Evolutionary conservation across 495 filamentous ascomycete species (phyloP).

Genomic region (Pyronema omphalodes): DNA sequence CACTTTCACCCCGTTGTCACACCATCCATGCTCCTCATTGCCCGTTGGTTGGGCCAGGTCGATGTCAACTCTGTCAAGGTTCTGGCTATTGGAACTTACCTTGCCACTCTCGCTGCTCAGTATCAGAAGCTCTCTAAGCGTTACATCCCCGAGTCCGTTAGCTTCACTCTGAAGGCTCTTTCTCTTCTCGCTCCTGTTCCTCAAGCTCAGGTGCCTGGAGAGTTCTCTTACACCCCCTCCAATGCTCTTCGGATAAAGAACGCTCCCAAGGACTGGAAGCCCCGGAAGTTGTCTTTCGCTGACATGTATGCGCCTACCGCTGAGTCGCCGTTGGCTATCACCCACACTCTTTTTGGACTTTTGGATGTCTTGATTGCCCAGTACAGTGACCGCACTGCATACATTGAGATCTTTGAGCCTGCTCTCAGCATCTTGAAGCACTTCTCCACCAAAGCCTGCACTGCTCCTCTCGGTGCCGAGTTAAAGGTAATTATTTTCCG

Average conservation of each 20-base stretch:
- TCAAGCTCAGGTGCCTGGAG: conserved; percentile 28
- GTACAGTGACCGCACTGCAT: conserved; percentile 50
- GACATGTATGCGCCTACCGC: conserved; percentile 32
- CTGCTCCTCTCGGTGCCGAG: conserved; percentile 29
- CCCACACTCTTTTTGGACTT: conserved; percentile 38
- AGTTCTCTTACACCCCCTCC: conserved; percentile 45
- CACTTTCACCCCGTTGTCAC: conserved; percentile 90
- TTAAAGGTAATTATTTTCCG: conserved; percentile 13
- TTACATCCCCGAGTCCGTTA: conserved; percentile 72
- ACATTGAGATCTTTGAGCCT: conserved; percentile 52
- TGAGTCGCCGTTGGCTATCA: conserved; percentile 28
- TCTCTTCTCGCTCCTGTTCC: conserved; percentile 42
- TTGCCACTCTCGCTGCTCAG: conserved; percentile 49
- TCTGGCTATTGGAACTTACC: conserved; percentile 55
- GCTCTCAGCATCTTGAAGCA: conserved; percentile 36
- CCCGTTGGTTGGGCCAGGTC: conserved; percentile 63
- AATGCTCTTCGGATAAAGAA: conserved; percentile 33
- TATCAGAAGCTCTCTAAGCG: conserved; percentile 68
- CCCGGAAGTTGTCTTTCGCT: conserved; percentile 30
- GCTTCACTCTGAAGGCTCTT: conserved; percentile 62
- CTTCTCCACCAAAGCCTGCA: conserved; percentile 33
- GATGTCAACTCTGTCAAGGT: conserved; percentile 43
- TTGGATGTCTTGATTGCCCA: conserved; percentile 41
- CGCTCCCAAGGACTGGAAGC: conserved; percentile 15
- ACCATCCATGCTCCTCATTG: conserved; percentile 64